phyloP scores from a whole-genome alignment of 495 filamentous ascomycete species.

The Penicillium lividum region DNA sequence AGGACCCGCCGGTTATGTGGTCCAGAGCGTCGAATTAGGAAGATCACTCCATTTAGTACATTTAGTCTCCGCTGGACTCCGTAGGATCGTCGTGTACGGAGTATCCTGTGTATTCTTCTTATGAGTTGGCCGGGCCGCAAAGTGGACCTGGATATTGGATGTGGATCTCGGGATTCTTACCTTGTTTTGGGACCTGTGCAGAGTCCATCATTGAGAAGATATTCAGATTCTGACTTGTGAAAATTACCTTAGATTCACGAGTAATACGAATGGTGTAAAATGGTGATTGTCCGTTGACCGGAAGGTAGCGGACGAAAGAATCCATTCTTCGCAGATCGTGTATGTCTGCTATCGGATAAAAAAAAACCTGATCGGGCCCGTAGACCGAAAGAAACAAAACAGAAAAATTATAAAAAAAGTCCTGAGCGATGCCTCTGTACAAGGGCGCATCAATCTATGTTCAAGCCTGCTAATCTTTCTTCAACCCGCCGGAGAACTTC shows the following conservation, averaged over 20 bases:
- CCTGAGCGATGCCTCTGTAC: background rate
- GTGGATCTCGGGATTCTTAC: background rate
- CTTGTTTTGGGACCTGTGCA: background rate
- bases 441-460: constrained; percentile 6
- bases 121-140: background rate
- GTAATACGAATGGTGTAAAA: background rate
- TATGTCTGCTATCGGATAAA: constrained; percentile 14
- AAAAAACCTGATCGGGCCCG: background rate
- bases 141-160: background rate
- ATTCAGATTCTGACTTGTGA: background rate
- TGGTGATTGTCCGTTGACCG: background rate
- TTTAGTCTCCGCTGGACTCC: background rate
- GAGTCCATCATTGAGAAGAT: background rate
- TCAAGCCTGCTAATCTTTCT: constrained; percentile 50
- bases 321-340: constrained; percentile 5
- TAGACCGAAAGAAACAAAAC: background rate
- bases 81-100: background rate
- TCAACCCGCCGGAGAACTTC: constrained; percentile 63
- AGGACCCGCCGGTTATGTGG: background rate
- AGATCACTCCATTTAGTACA: background rate
- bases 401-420: background rate
- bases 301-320: background rate
- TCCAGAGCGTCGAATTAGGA: background rate
- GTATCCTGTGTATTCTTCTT: no score
- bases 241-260: background rate